phyloP scores from a whole-genome alignment of 1,284 basidiomycete genomes.

The Limonomyces culmigenus region DNA sequence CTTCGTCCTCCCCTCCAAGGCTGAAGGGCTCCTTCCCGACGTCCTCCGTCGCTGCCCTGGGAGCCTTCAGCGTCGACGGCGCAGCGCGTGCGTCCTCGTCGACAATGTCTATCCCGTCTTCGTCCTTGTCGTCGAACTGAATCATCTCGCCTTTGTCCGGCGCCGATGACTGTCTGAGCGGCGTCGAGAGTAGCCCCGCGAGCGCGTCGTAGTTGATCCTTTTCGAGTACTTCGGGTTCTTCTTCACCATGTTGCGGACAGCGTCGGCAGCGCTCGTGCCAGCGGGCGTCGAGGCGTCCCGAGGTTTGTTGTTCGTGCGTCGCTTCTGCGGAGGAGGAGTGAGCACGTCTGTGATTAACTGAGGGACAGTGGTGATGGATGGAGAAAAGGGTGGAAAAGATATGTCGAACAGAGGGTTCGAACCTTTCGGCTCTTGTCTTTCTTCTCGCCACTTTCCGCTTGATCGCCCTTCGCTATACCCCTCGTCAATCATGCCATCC shows the following conservation, averaged over 20 bases:
- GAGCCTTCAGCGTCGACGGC: too few relatives aligned
- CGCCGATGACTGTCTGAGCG: conserved; percentile 18
- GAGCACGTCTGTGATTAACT: too few relatives aligned
- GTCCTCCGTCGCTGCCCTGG: conserved; percentile 9
- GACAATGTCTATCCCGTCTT: conserved; percentile 24
- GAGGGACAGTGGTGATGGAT: too few relatives aligned
- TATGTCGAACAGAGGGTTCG: conserved; percentile 24
- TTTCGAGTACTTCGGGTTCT: conserved; percentile 72
- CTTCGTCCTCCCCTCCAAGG: conserved; percentile 9
- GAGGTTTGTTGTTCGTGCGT: conserved; percentile 51
- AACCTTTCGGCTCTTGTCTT: conserved; percentile 60
- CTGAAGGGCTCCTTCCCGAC: conserved; percentile 3
- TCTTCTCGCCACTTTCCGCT: conserved; percentile 24
- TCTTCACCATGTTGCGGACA: conserved; percentile 64
- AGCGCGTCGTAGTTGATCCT: conserved; percentile 83
- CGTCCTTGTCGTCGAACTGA: conserved; percentile 29
- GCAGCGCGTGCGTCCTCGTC: conserved; percentile 29
- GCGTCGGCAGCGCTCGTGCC: conserved; percentile 68
- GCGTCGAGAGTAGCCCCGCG: conserved; percentile 52
- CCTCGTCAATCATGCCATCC: not conserved
- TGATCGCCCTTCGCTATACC: conserved; percentile 50
- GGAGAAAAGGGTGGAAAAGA: conserved; percentile 5
- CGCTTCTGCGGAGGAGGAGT: too few relatives aligned
- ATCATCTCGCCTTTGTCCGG: conserved; percentile 11
- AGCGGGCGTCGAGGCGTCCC: conserved; percentile 55